A percentile compares a stretch with the other conserved stretches of the same genome.
These are phyloP conservation scores for Pyronema omphalodes DNA, from an alignment of 495 filamentous ascomycete species.

Conservation along the genomic window DNA sequence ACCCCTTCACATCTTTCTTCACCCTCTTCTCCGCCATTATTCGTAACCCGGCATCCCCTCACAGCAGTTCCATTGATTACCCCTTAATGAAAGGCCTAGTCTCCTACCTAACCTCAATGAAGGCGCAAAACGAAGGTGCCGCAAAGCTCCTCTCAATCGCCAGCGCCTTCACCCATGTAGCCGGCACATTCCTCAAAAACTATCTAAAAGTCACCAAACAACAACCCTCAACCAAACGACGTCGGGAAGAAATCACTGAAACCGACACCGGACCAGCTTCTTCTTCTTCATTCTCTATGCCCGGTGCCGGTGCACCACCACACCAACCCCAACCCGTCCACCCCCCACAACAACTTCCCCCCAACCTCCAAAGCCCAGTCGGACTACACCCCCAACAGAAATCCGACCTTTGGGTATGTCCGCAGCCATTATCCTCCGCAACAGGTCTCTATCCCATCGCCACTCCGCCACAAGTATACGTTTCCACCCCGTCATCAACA, in stretches of 20 bases:
- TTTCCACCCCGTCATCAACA: not conserved
- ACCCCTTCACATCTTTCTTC: conserved; percentile 26
- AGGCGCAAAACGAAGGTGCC: conserved; percentile 16
- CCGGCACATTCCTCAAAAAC: conserved; percentile 21
- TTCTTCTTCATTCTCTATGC: not conserved
- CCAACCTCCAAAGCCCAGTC: not conserved
- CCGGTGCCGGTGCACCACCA: not conserved
- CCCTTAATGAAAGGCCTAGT: conserved; percentile 20
- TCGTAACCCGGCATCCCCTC: conserved; percentile 28
- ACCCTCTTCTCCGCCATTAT: conserved; percentile 30
- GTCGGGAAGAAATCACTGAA: not conserved
- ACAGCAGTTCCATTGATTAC: conserved; percentile 11
- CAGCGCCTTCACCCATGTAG: conserved; percentile 22
- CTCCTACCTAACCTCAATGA: conserved; percentile 13
- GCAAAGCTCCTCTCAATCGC: conserved; percentile 20
- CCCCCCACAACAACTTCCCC: not conserved
- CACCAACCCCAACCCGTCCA: not conserved
- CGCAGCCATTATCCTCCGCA: too few relatives aligned
- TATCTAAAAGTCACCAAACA: conserved; percentile 7
- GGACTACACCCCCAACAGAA: too few relatives aligned
- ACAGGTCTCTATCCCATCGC: too few relatives aligned
- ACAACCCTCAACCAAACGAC: not conserved
- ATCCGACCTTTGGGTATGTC: too few relatives aligned
- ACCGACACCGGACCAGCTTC: not conserved
- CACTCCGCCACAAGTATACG: not conserved